Evolutionary conservation across 495 filamentous ascomycete genomes (phyloP).

Genomic region (Xylaria castorea): DNA sequence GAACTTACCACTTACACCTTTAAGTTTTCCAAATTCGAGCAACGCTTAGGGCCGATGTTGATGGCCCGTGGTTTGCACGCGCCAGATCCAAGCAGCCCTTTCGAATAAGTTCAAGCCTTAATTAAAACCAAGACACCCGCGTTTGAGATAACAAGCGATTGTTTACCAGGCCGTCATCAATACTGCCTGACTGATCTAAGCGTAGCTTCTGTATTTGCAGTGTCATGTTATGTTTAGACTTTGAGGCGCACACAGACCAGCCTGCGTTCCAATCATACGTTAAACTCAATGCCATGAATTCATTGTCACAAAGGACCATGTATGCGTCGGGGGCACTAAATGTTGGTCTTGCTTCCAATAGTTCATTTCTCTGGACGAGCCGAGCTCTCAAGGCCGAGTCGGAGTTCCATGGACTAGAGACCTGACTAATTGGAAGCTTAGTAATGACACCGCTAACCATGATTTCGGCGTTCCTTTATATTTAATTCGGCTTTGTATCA

Average conservation of each 20-base stretch:
- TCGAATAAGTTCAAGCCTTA: slow-evolving; percentile 29
- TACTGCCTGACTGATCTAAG: background rate
- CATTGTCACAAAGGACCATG: background rate
- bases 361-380: background rate
- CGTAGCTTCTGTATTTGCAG: background rate
- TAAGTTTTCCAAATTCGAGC: slow-evolving; percentile 40
- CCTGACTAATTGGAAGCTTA: background rate
- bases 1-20: slow-evolving; percentile 8
- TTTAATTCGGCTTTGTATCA: background rate
- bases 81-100: slow-evolving; percentile 35
- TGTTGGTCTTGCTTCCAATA: background rate
- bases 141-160: background rate
- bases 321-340: background rate
- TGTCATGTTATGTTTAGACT: background rate
- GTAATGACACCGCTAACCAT: background rate
- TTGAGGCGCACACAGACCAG: background rate
- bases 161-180: background rate
- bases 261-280: background rate
- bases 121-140: background rate
- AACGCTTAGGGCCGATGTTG: slow-evolving; percentile 36
- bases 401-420: background rate
- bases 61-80: slow-evolving; percentile 37
- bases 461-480: background rate
- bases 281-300: background rate
- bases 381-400: background rate